Evolutionary conservation across 2,329 filamentous ascomycete species (phyloP).

Genomic region (Claviceps fusiformis): DNA sequence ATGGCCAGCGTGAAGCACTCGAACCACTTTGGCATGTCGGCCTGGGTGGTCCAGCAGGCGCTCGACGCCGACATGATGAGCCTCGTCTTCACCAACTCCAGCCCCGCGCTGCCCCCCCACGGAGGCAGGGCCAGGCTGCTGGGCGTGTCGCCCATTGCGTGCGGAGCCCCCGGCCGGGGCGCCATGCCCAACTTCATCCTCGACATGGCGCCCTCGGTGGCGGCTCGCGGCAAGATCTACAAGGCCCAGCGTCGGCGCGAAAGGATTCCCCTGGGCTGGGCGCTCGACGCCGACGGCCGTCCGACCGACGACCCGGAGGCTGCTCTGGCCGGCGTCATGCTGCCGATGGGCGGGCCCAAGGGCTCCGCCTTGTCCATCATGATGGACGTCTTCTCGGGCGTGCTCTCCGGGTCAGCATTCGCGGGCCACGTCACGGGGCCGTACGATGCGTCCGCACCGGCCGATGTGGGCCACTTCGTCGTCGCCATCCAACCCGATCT

Average conservation of each 20-base stretch:
- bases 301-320: conserved; percentile 57
- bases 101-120: conserved; percentile 58
- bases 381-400: conserved; percentile 83
- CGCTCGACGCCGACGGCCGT: conserved; percentile 55
- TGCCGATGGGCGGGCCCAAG: conserved; percentile 77
- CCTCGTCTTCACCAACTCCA: conserved; percentile 58
- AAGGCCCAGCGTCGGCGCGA: conserved; percentile 54
- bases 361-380: conserved; percentile 65
- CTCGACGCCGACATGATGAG: conserved; percentile 58
- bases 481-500: conserved; percentile 61
- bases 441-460: conserved; percentile 55
- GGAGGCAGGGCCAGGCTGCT: conserved; percentile 56
- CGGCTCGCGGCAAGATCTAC: conserved; percentile 60
- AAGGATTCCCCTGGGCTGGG: conserved; percentile 62
- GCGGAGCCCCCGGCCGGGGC: conserved; percentile 53
- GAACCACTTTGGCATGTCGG: conserved; percentile 75
- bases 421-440: conserved; percentile 64
- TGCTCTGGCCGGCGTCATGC: conserved; percentile 66
- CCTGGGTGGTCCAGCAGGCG: conserved; percentile 68
- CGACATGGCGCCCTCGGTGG: conserved; percentile 61
- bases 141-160: conserved; percentile 62
- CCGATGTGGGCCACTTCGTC: conserved; percentile 63
- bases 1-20: conserved; percentile 64
- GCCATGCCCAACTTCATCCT: conserved; percentile 48
- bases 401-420: conserved; percentile 64